Conservation (phyloP, 2,329 filamentous ascomycete species). For the Nemania bipapillata region DNA sequence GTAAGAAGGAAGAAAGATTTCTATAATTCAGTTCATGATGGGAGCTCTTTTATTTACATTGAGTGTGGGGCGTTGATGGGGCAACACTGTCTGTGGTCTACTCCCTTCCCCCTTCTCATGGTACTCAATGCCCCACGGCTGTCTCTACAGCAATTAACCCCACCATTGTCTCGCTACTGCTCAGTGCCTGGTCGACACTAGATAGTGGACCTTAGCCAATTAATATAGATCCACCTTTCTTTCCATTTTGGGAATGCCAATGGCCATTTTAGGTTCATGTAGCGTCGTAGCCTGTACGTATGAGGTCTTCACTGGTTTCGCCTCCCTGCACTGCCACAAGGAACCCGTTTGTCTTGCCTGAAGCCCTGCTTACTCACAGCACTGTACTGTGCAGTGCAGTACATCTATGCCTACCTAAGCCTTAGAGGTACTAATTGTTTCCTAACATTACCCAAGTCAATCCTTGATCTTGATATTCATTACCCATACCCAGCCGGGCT, state of each 20-base stretch:
- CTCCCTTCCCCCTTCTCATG: not conserved
- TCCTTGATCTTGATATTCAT: conserved; percentile 11
- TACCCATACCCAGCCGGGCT: not conserved
- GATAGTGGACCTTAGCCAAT: not conserved
- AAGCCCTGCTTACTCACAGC: not conserved
- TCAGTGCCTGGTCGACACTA: too few species aligned
- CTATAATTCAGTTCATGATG: conserved; percentile 34
- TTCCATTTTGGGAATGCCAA: not conserved
- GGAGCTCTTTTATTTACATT: conserved; percentile 46
- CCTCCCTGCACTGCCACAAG: conserved; percentile 13
- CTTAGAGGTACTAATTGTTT: too few species aligned
- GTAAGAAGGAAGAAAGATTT: conserved; percentile 41
- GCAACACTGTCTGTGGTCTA: conserved; percentile 23
- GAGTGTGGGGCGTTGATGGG: conserved; percentile 43
- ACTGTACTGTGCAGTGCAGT: not conserved
- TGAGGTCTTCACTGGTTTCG: not conserved
- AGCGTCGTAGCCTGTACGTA: too few species aligned
- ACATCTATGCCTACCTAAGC: too few species aligned
- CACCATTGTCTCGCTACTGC: too few species aligned
- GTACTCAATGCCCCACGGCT: not conserved
- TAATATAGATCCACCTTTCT: not conserved
- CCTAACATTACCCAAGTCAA: conserved; percentile 5
- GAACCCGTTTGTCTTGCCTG: not conserved
- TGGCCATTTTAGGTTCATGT: not conserved
- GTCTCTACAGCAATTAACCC: not conserved